Evolutionary conservation across 495 filamentous ascomycete species (phyloP).

Genomic region (Neurospora africana): DNA sequence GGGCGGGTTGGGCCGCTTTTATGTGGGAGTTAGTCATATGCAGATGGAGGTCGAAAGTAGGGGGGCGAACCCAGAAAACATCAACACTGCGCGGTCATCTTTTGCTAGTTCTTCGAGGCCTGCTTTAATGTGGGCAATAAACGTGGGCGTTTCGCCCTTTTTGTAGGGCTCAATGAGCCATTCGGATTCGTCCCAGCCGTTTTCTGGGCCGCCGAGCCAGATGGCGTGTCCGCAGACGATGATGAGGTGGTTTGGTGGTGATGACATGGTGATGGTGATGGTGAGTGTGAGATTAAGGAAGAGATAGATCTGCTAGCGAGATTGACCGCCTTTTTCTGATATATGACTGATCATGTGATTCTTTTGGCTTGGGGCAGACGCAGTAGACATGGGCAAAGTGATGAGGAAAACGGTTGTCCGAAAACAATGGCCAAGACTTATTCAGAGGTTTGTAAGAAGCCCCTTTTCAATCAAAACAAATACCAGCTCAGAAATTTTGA

Average conservation of each 20-base stretch:
- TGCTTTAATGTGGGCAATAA: constrained; percentile 58
- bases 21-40: background rate
- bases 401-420: background rate
- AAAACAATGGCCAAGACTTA: background rate
- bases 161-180: constrained; percentile 70
- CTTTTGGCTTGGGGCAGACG: background rate
- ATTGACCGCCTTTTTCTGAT: constrained; percentile 8
- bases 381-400: background rate
- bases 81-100: constrained; percentile 36
- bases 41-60: too few species aligned
- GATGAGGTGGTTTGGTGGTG: constrained; percentile 42
- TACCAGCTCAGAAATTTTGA: background rate
- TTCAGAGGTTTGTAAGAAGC: background rate
- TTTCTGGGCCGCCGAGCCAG: constrained; percentile 52
- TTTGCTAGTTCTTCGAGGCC: constrained; percentile 41
- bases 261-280: background rate
- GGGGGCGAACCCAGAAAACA: constrained; percentile 57
- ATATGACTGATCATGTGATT: constrained; percentile 21
- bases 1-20: constrained; percentile 51
- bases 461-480: background rate
- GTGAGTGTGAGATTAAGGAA: background rate
- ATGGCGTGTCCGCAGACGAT: constrained; percentile 78
- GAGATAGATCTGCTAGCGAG: background rate
- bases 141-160: constrained; percentile 59
- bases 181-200: constrained; percentile 50